Evolutionary conservation across 305 asterid species (phyloP).

Genomic region (Nicotiana rustica): DNA sequence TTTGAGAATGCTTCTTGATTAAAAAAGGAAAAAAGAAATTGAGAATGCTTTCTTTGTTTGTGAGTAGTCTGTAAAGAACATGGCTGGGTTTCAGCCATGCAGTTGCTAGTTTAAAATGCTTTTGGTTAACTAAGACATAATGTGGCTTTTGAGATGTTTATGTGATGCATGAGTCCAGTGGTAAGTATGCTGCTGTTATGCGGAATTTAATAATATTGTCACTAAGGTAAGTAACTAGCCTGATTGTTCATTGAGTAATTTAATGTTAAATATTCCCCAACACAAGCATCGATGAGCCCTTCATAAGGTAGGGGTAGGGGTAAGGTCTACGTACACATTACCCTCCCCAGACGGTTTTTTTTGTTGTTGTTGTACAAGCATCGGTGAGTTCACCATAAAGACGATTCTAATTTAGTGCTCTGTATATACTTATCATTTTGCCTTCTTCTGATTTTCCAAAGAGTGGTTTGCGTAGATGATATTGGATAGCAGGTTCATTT

Average conservation of each 20-base stretch:
- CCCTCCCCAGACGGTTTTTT: too few species aligned
- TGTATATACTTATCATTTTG: background rate
- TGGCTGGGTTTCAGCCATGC: background rate
- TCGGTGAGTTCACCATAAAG: background rate
- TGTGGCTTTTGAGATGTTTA: background rate
- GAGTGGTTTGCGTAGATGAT: background rate
- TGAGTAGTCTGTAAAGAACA: conserved; percentile 23
- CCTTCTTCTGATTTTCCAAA: background rate
- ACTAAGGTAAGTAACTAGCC: conserved; percentile 1
- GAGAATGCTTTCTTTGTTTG: conserved; percentile 20
- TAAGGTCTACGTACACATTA: too few species aligned
- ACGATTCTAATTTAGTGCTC: conserved; percentile 3
- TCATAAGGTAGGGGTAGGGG: too few species aligned
- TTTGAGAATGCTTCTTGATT: conserved; percentile 1
- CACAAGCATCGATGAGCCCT: conserved; percentile 3
- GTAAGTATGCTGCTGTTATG: background rate
- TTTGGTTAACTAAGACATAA: background rate
- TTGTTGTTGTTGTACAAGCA: background rate
- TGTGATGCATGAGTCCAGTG: background rate
- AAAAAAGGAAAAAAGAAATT: background rate
- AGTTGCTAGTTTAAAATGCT: conserved; percentile 21
- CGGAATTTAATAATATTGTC: background rate
- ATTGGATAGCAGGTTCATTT: background rate
- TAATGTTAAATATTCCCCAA: background rate
- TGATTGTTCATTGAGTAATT: background rate